Conservation (phyloP, 2,329 filamentous ascomycete genomes). For the Fusarium sp. region DNA sequence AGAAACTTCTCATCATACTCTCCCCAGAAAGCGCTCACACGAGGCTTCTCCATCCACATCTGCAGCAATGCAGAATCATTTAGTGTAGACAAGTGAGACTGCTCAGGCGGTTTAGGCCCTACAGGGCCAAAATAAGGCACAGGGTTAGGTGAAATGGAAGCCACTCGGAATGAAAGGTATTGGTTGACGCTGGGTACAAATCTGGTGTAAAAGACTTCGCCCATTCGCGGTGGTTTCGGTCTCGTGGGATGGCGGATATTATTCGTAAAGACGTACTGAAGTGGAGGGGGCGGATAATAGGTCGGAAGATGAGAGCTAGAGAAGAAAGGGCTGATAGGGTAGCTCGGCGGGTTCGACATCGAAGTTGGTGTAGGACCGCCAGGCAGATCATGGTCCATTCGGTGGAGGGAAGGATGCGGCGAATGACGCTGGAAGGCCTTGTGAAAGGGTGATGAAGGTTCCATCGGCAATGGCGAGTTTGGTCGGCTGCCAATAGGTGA, state of each 20-base stretch:
- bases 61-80: conserved; percentile 75
- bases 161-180: conserved; percentile 90
- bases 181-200: conserved; percentile 85
- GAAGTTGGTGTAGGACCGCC: conserved; percentile 56
- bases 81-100: conserved; percentile 58
- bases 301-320: conserved; percentile 89
- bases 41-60: conserved; percentile 88
- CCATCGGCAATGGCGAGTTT: conserved; percentile 61
- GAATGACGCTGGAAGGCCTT: conserved; percentile 49
- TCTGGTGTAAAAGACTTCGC: conserved; percentile 90
- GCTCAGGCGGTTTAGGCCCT: conserved; percentile 57
- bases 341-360: conserved; percentile 52
- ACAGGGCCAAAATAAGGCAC: conserved; percentile 74
- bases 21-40: conserved; percentile 90
- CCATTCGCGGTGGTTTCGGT: conserved; percentile 89
- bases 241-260: conserved; percentile 86
- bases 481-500: conserved; percentile 69
- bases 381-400: conserved; percentile 55
- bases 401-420: conserved; percentile 43
- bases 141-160: conserved; percentile 74
- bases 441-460: conserved; percentile 39
- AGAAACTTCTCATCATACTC: conserved; percentile 76
- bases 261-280: conserved; percentile 84
- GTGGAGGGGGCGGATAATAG: conserved; percentile 86
- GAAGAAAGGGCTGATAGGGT: conserved; percentile 77